These are phyloP conservation scores for Pseudogymnoascus sp. DNA, from an alignment of 2,329 filamentous ascomycete species.

Conservation along the genomic window DNA sequence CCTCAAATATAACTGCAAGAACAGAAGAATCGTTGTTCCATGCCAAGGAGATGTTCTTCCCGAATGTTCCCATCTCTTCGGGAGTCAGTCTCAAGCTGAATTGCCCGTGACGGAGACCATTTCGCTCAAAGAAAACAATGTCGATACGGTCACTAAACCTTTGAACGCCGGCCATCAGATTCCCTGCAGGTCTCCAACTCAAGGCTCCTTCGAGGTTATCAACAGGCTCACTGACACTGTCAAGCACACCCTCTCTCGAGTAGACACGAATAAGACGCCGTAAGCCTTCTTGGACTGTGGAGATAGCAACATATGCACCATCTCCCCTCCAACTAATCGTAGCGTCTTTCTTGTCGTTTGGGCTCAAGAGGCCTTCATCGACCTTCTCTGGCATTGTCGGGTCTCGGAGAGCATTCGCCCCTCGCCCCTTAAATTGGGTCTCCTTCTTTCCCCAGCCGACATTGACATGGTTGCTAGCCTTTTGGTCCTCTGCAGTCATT, in stretches of 20 bases:
- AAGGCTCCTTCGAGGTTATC: conserved; percentile 81
- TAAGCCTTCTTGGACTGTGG: conserved; percentile 60
- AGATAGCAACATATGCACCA: conserved; percentile 83
- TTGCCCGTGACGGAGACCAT: conserved; percentile 92
- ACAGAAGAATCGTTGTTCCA: conserved; percentile 95
- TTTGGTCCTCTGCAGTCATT: conserved; percentile 70
- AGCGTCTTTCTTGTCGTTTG: conserved; percentile 63
- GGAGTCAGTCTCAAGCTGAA: conserved; percentile 69
- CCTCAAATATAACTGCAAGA: conserved; percentile 68
- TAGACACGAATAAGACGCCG: conserved; percentile 84
- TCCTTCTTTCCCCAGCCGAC: conserved; percentile 98
- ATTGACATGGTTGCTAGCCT: conserved; percentile 86
- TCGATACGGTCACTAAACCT: conserved; percentile 60
- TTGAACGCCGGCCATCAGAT: conserved; percentile 82
- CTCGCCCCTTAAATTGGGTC: conserved; percentile 92
- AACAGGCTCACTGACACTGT: conserved; percentile 91
- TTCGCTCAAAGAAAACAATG: conserved; percentile 92
- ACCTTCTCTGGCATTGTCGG: conserved; percentile 91
- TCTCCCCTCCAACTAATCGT: conserved; percentile 92
- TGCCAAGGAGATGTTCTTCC: conserved; percentile 56
- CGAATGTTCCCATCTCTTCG: conserved; percentile 49
- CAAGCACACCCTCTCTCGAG: conserved; percentile 80
- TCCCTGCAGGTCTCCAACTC: conserved; percentile 88
- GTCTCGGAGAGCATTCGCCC: conserved; percentile 79
- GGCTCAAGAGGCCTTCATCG: conserved; percentile 72